A percentile compares a stretch with the other conserved stretches of the same genome.
phyloP scores from a whole-genome alignment of 495 filamentous ascomycete genomes.

The Daldinia grandis region DNA sequence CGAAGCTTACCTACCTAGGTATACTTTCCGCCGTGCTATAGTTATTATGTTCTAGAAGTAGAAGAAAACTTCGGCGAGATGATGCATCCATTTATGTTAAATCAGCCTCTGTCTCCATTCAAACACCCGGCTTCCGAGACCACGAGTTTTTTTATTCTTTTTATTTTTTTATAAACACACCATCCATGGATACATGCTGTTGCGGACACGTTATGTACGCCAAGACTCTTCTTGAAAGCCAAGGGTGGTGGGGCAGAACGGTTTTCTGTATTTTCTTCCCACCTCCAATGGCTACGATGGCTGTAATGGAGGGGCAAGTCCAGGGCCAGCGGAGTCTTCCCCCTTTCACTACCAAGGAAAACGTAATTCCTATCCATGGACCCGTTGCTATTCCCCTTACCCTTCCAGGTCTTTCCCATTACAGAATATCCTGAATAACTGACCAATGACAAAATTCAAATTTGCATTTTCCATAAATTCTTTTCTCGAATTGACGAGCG shows the following conservation, averaged over 20 bases:
- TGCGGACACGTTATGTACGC: conserved; percentile 26
- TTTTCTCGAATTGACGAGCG: conserved; percentile 16
- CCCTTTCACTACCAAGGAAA: conserved; percentile 29
- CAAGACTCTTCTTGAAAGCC: conserved; percentile 31
- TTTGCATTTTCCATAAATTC: conserved; percentile 30
- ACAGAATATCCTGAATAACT: conserved; percentile 33
- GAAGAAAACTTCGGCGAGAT: not conserved
- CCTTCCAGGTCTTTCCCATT: conserved; percentile 26
- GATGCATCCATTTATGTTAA: not conserved
- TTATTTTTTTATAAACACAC: no score
- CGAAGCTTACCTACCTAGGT: conserved; percentile 18
- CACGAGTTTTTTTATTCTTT: conserved; percentile 20
- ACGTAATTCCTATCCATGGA: conserved; percentile 23
- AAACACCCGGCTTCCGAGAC: conserved; percentile 21
- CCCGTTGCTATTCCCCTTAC: conserved; percentile 29
- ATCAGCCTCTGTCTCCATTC: not conserved
- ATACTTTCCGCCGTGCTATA: conserved; percentile 7
- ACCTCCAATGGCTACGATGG: not conserved
- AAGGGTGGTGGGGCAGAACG: conserved; percentile 28
- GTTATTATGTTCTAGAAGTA: conserved; percentile 4
- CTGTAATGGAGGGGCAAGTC: conserved; percentile 26
- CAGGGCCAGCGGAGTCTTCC: conserved; percentile 20
- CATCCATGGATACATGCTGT: conserved; percentile 9
- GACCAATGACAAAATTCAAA: conserved; percentile 44
- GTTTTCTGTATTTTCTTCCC: not conserved